These are phyloP conservation scores for Arabidopsis suecica DNA, from an alignment of 345 rosid genomes.

Conservation along the genomic window DNA sequence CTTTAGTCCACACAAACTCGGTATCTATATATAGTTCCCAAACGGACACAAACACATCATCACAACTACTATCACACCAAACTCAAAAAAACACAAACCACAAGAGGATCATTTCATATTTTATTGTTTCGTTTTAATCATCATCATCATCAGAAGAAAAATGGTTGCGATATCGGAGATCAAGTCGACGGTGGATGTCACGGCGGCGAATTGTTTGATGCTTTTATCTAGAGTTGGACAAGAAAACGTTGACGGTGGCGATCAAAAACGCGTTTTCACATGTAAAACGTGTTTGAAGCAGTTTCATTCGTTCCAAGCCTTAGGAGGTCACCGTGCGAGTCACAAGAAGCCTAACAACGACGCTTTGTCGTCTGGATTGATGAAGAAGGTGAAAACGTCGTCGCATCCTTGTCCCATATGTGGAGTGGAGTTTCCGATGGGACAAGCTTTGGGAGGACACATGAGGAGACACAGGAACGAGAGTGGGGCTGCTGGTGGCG, in stretches of 20 bases:
- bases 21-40: conserved; percentile 36
- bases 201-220: conserved; percentile 68
- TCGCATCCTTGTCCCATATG: conserved; percentile 87
- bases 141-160: background rate
- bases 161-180: conserved; percentile 48
- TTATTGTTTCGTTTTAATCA: background rate
- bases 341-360: conserved; percentile 70
- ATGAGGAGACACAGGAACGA: conserved; percentile 82
- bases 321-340: conserved; percentile 96
- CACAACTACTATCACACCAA: conserved; percentile 7
- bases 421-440: conserved; percentile 81
- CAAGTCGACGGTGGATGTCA: conserved; percentile 39
- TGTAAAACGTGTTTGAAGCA: conserved; percentile 84
- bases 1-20: conserved; percentile 37
- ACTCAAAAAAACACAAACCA: conserved; percentile 25
- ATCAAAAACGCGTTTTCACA: conserved; percentile 53
- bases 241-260: conserved; percentile 19
- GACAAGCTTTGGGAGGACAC: conserved; percentile 95
- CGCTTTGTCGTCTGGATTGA: conserved; percentile 27
- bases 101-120: background rate
- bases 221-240: conserved; percentile 68
- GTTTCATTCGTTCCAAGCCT: conserved; percentile 85
- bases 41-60: conserved; percentile 26
- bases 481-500: conserved; percentile 14
- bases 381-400: conserved; percentile 51